phyloP scores from a whole-genome alignment of 495 filamentous ascomycete species.

The Aspergillus baeticus region DNA sequence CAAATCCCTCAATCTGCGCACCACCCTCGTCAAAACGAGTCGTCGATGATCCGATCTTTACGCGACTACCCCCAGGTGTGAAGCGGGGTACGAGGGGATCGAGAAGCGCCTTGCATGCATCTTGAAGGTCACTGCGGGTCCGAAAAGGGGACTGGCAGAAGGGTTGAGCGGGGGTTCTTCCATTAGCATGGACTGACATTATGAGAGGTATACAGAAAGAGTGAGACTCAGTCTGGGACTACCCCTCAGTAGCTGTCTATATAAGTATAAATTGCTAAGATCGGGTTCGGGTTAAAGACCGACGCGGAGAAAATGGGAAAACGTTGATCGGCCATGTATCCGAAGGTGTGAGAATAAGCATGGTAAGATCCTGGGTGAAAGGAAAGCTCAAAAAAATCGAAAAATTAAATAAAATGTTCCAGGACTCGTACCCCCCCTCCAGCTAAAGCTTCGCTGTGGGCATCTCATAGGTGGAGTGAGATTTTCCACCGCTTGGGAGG shows the following conservation, averaged over 20 bases:
- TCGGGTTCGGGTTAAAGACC: conserved; percentile 7
- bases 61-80: conserved; percentile 54
- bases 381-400: neutral
- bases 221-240: neutral
- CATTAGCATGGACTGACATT: conserved; percentile 36
- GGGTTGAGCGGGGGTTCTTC: conserved; percentile 22
- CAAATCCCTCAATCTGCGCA: conserved; percentile 74
- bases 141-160: conserved; percentile 33
- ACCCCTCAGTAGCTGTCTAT: neutral
- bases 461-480: conserved; percentile 1
- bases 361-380: neutral
- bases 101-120: conserved; percentile 57
- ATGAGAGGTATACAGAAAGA: neutral
- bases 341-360: neutral
- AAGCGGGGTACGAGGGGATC: conserved; percentile 65
- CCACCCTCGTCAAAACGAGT: conserved; percentile 73
- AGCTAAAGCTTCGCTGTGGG: neutral
- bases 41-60: conserved; percentile 63
- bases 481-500: conserved; percentile 4
- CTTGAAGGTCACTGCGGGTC: conserved; percentile 53
- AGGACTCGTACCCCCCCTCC: neutral
- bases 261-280: conserved; percentile 2
- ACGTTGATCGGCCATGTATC: conserved; percentile 1
- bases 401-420: neutral
- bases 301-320: neutral